Base-by-base conservation (phyloP, 768 basidiomycete genomes). In the Kwoniella sp. region DNA sequence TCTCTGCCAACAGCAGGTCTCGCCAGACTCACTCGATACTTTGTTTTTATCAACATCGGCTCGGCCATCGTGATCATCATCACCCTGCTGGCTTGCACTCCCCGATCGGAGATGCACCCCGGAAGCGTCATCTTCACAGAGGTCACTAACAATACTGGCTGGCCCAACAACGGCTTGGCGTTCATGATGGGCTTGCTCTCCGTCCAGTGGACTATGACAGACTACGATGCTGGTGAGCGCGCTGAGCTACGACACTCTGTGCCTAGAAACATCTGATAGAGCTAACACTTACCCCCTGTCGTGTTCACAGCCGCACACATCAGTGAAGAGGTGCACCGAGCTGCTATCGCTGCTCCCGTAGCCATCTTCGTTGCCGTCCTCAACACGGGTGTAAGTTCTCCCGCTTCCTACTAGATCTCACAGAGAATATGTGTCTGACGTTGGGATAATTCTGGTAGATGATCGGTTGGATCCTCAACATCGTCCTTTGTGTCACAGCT, bases 391-490 rank as follows among this genome's bases (percentile, higher is more conserved):
- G 67, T 63, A 48, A 57, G 63, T 64, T 17, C 7, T 37, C 7
- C 13, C 20, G 11, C 20, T 17, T 11, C 17, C 41, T 9, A 7
- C 17, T 9, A 8, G 41, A 8, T 45, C 34, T 37, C 34, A 37
- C 34, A 37, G 5, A 5, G 34, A 13, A 37, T 13, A 37, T 7
- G 7, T 5, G 13, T 37, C 34, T 37, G 7, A 37, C 34, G 13
- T 37, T 37, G 34, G 5, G 11, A 3, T 45, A 11, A 17, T 45
- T 45, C 15, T n/a, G n/a, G 1, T 26, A 69, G 65, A 37, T 31
- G 8, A 84, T 91, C 66, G 91, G 91, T 34, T 93, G 91, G 91
- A 73, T 93, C 9, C 84, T 93, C 66, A 95, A 93, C 80, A 90
- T 95, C 68, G 88, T 92, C 4, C 80, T 92, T 30, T 85, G 93